Evolutionary conservation across 2,329 filamentous ascomycete genomes (phyloP).

Genomic region (Fusarium bactridioides): DNA sequence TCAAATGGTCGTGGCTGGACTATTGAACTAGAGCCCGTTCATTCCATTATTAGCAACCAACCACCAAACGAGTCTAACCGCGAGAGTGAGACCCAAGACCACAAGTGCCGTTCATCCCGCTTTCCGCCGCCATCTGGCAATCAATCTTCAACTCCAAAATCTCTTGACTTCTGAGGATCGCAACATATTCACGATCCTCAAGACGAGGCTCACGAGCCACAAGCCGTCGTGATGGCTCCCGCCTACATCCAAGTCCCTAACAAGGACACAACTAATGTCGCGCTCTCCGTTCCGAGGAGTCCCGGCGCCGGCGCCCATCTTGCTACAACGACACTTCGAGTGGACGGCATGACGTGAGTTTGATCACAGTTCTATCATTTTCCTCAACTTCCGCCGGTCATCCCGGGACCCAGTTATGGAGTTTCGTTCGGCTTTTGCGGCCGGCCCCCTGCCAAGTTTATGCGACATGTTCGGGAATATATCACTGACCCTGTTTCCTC

Average conservation of each 20-base stretch:
- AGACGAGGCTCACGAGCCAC: conserved; percentile 29
- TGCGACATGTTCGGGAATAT: conserved; percentile 9
- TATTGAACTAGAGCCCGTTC: conserved; percentile 26
- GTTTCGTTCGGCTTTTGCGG: conserved; percentile 1
- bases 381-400: conserved; percentile 13
- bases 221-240: conserved; percentile 56
- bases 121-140: not conserved
- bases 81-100: conserved; percentile 4
- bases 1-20: conserved; percentile 32
- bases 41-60: conserved; percentile 32
- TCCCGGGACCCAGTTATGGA: conserved; percentile 22
- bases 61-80: conserved; percentile 26
- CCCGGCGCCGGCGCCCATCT: conserved; percentile 62
- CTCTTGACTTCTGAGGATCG: conserved; percentile 16
- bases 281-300: conserved; percentile 45
- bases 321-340: conserved; percentile 88
- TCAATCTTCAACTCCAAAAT: conserved; percentile 15
- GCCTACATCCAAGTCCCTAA: conserved; percentile 57
- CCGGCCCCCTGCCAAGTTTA: not conserved
- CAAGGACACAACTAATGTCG: conserved; percentile 48
- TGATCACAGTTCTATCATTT: not conserved
- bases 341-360: conserved; percentile 84
- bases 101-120: conserved; percentile 18
- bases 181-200: conserved; percentile 46
- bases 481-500: conserved; percentile 46